Base-by-base conservation (phyloP, 2,329 filamentous ascomycete genomes). In the Rutstroemia sp. region DNA sequence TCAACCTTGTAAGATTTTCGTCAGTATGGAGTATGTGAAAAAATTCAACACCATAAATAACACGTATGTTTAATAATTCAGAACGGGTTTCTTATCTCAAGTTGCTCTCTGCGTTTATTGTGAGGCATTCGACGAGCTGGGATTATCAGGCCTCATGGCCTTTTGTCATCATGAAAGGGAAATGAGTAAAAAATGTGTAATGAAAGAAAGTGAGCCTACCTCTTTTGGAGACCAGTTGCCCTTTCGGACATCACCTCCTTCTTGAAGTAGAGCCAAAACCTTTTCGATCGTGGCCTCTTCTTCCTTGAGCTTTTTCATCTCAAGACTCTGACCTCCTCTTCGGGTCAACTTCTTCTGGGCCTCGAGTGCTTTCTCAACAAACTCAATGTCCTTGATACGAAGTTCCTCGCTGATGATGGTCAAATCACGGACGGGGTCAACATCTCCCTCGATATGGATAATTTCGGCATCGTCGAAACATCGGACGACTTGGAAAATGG, bases 391-490 rank as follows among this genome's bases (percentile, higher is more conserved):
- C 79, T 99, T 99, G 73, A 96, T 86, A 61, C 92, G 86, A 70
- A 99, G 78, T 77, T 99, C 94, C 71, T 97, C 92, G 72, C 86
- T 90, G 75, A 99, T 97, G 73, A 99, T 99, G 69, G 90, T 88
- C 65, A 99, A 75, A 79, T 99, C 94, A 70, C 94, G 87, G 59
- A 88, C 83, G 37, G 94, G 95, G 76, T 99, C 89, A 67, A 99
- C 95, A 68, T 99, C 94, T 72, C 94, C 95, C 80, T 99, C 95
- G 64, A 99, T 92, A 81, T 99, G 94, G 68, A 96, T 97, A 69
- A 99, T 99, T 76, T 99, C 94, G 58, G 92, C 94, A 79, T 99
- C 94, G 71, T 99, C 95, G 76, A 99, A 96, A 77, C 89, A 95
- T 68, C 92, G 86, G 39, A 96, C 92, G 46, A 96, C 92, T 75